These are phyloP conservation scores for Allantophomopsis cytisporea DNA, from an alignment of 2,329 filamentous ascomycete genomes.

Conservation along the genomic window DNA sequence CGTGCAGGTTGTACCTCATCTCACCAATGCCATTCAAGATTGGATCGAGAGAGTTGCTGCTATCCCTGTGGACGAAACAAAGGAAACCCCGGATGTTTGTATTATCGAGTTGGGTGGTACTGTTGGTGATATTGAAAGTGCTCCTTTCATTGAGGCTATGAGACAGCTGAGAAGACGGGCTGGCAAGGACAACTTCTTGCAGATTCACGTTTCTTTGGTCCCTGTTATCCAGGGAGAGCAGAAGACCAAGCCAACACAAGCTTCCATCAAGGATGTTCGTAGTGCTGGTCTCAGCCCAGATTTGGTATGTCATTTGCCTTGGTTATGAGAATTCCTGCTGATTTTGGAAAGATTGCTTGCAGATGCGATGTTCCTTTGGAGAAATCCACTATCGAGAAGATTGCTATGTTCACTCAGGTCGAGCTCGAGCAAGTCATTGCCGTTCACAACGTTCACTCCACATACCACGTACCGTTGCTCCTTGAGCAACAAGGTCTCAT, in stretches of 20 bases:
- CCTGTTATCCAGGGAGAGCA: slow-evolving; percentile 58
- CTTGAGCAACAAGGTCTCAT: slow-evolving; percentile 72
- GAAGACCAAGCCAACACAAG: slow-evolving; percentile 96
- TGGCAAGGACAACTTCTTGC: slow-evolving; percentile 69
- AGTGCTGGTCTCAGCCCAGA: slow-evolving; percentile 43
- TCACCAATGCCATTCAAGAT: slow-evolving; percentile 83
- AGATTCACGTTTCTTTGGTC: slow-evolving; percentile 82
- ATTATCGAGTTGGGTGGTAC: slow-evolving; percentile 57
- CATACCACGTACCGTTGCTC: slow-evolving; percentile 91
- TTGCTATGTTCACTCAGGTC: slow-evolving; percentile 81
- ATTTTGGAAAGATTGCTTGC: slow-evolving; percentile 60
- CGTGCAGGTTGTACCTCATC: slow-evolving; percentile 83
- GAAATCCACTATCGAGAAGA: slow-evolving; percentile 65
- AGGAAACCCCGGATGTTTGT: slow-evolving; percentile 77
- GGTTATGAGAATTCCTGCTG: not conserved
- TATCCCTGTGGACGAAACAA: slow-evolving; percentile 76
- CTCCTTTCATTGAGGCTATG: slow-evolving; percentile 79
- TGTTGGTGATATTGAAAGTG: slow-evolving; percentile 52
- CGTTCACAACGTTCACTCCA: slow-evolving; percentile 81
- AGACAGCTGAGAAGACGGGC: slow-evolving; percentile 61
- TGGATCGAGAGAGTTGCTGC: slow-evolving; percentile 81
- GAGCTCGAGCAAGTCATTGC: slow-evolving; percentile 73
- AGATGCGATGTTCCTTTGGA: slow-evolving; percentile 72
- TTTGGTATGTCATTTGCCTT: slow-evolving; percentile 4
- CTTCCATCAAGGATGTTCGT: slow-evolving; percentile 72